These are phyloP conservation scores for Teratosphaeria zuluensis DNA, from an alignment of 2,329 filamentous ascomycete species.

Conservation along the genomic window DNA sequence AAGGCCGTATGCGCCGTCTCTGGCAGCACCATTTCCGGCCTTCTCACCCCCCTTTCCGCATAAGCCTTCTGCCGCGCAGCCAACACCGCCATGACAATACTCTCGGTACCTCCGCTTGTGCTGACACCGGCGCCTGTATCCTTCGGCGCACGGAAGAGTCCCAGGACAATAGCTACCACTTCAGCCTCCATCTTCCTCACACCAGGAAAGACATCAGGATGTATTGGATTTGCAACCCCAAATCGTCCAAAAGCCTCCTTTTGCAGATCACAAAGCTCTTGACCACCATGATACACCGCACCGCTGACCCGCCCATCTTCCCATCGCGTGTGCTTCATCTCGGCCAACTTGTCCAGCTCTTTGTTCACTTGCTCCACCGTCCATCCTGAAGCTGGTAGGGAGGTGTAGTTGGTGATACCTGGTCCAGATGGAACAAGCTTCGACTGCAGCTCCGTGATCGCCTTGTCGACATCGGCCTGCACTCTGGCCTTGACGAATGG, in stretches of 20 bases:
- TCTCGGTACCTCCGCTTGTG: conserved; percentile 89
- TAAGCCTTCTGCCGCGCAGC: conserved; percentile 84
- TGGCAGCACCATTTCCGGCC: conserved; percentile 96
- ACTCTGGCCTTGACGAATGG: conserved; percentile 83
- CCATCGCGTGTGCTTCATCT: conserved; percentile 91
- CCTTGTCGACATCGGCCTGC: conserved; percentile 70
- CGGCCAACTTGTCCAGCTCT: conserved; percentile 69
- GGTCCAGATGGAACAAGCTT: conserved; percentile 72
- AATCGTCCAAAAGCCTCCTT: conserved; percentile 90
- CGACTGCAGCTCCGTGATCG: conserved; percentile 67
- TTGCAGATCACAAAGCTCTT: conserved; percentile 71
- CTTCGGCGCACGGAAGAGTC: conserved; percentile 73
- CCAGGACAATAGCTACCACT: conserved; percentile 79
- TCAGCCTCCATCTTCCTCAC: conserved; percentile 99
- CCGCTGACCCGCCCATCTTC: conserved; percentile 92
- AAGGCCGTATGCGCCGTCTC: conserved; percentile 94
- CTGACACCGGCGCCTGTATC: conserved; percentile 67
- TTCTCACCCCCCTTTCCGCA: conserved; percentile 72
- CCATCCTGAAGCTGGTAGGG: conserved; percentile 77
- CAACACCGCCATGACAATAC: conserved; percentile 90
- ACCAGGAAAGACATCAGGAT: conserved; percentile 95
- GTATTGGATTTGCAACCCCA: conserved; percentile 90
- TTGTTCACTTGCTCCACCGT: conserved; percentile 64
- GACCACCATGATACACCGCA: conserved; percentile 90
- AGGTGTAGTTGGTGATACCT: conserved; percentile 61